A percentile compares a stretch with the other conserved stretches of the same genome.
These are phyloP conservation scores for Ustilaginoidea virens DNA, from an alignment of 2,329 filamentous ascomycete genomes.

Conservation along the genomic window DNA sequence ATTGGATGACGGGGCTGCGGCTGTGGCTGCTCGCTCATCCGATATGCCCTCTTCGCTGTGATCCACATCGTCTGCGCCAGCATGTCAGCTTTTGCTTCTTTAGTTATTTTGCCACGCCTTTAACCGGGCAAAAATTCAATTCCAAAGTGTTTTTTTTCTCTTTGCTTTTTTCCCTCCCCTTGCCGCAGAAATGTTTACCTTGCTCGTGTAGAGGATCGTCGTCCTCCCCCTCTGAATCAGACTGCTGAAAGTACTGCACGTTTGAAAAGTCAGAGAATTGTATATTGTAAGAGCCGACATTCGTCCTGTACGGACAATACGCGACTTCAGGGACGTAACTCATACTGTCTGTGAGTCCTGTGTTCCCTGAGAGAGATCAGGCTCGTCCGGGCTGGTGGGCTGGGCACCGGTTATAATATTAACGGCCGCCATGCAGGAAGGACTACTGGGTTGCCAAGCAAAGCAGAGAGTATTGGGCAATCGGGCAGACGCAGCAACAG, in stretches of 20 bases:
- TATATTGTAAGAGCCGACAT: constrained; percentile 21
- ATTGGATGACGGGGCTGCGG: not conserved
- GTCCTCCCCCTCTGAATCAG: constrained; percentile 25
- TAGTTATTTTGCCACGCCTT: not conserved
- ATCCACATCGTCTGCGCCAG: constrained; percentile 1
- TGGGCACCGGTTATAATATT: constrained; percentile 18
- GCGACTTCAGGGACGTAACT: constrained; percentile 20
- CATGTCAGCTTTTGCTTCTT: not conserved
- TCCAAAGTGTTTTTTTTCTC: not conserved
- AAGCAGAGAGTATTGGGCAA: constrained; percentile 12
- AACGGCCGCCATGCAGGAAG: constrained; percentile 16
- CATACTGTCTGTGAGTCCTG: constrained; percentile 24
- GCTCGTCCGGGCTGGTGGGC: constrained; percentile 10
- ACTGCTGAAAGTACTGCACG: constrained; percentile 22
- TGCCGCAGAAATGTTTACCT: too few relatives aligned
- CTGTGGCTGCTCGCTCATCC: constrained; percentile 1
- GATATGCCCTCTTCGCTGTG: constrained; percentile 1
- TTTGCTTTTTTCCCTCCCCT: too few relatives aligned
- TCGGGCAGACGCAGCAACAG: constrained; percentile 16
- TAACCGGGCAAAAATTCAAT: too few relatives aligned
- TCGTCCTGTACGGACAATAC: constrained; percentile 23
- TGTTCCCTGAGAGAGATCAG: constrained; percentile 10
- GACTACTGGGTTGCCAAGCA: not conserved
- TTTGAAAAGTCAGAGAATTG: constrained; percentile 28
- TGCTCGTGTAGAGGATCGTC: too few relatives aligned